phyloP scores from a whole-genome alignment of 2,329 filamentous ascomycete species.

The Cladobotryum protrusum region DNA sequence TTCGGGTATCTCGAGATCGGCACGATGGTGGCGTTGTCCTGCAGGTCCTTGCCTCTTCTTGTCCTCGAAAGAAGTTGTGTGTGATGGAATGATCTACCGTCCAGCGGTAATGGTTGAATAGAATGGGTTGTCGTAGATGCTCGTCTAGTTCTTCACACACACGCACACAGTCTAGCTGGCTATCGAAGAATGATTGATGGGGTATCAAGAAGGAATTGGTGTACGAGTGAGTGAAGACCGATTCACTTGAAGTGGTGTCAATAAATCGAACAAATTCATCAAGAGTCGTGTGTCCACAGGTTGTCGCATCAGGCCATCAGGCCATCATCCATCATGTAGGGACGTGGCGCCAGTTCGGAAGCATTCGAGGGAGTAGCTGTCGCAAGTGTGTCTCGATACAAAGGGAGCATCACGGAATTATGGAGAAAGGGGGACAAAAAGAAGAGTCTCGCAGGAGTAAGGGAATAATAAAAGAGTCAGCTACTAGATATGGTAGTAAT shows the following conservation, averaged over 20 bases:
- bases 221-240: too few relatives aligned
- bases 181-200: too few relatives aligned
- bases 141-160: slow-evolving; percentile 1
- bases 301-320: slow-evolving; percentile 4
- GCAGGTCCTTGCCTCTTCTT: background rate
- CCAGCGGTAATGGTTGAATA: slow-evolving; percentile 8
- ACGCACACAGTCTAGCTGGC: background rate
- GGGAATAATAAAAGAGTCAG: too few relatives aligned
- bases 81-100: slow-evolving; percentile 5
- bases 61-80: background rate
- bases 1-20: background rate
- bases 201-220: background rate
- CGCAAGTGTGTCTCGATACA: slow-evolving; percentile 7
- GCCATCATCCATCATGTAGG: slow-evolving; percentile 7
- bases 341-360: slow-evolving; percentile 1
- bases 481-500: too few relatives aligned
- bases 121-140: background rate
- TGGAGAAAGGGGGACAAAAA: background rate
- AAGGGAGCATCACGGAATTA: background rate
- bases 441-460: background rate
- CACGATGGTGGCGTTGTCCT: background rate
- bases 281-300: too few relatives aligned
- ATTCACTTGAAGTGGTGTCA: too few relatives aligned
- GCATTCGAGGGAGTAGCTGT: slow-evolving; percentile 2
- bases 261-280: too few relatives aligned